Conservation (phyloP, 148 eudicot species). For the Silene uniflora region DNA sequence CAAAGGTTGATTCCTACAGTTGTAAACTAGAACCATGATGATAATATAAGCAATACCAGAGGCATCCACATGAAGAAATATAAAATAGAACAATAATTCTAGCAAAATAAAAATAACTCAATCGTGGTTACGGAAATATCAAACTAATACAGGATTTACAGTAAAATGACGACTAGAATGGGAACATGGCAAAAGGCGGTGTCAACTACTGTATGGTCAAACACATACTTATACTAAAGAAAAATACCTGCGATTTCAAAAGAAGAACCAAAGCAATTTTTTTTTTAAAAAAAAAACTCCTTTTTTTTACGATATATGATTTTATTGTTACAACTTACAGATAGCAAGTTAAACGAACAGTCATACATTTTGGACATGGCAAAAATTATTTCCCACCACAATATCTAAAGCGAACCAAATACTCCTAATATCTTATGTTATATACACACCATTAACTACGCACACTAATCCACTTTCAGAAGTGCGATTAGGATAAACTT, state of each 20-base stretch:
- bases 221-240: not conserved
- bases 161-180: not conserved
- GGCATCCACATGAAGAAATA: no score
- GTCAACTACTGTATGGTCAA: not conserved
- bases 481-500: not conserved
- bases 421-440: not conserved
- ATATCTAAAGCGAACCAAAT: not conserved
- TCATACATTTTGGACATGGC: no score
- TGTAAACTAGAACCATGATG: no score
- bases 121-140: not conserved
- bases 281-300: no score
- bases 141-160: not conserved
- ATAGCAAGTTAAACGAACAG: no score
- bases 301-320: no score
- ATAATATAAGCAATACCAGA: no score
- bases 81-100: no score
- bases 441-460: not conserved
- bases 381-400: not conserved
- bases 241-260: not conserved
- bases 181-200: not conserved
- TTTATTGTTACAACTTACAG: no score
- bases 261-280: no score
- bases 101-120: no score
- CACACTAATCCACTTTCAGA: not conserved
- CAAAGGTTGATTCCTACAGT: not conserved